Evolutionary conservation across 2,329 filamentous ascomycete genomes (phyloP), one percentile per base, ranked within the genome.

Genomic region (Aspergillus pseudonomiae): DNA sequence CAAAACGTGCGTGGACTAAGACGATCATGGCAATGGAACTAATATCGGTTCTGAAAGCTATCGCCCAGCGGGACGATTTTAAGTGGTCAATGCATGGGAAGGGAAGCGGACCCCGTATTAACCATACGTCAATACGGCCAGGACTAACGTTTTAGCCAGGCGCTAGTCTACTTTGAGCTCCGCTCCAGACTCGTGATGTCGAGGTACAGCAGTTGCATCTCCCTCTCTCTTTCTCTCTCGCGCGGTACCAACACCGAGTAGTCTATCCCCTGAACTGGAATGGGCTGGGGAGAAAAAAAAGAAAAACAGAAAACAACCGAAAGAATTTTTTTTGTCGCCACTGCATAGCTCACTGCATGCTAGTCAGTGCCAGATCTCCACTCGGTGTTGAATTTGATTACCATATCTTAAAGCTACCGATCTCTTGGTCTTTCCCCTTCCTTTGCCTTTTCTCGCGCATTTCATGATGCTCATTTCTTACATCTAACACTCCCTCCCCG

Each of bases 391-490:
- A 24, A 55, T 39, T 36, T 55, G 32, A 9, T 39, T 26, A 16
- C 43, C 39, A 43, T 57, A 58, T 62, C 26, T 52, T 21, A 26
- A 41, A 41, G 21, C 36, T 34, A 14, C 36, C 9, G 21, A 24
- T 24, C 46, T 56, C 53, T 28, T 26, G 5, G 14, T 34, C 24
- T 26, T 26, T 36, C 30, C 55, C 24, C 9, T 59, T 43, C 43
- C 28, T 26, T 46, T 39, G 16, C 16, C 34, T 12, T 46, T 43
- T 50, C 46, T 28, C 46, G 24, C 45, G 45, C 39, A 54, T 16
- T 54, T 21, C 30, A 54, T 36, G n/a, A 55, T 55, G 48, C 55
- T 52, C 59, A 34, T 48, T 61, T 28, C 53, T 41, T 41, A 28
- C 24, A 19, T 32, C 52, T 57, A 41, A 24, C 19, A 28, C 9